Evolutionary conservation across 2,329 filamentous ascomycete species (phyloP), one percentile per base, ranked within the genome.

Genomic region (Aspergillus niger): DNA sequence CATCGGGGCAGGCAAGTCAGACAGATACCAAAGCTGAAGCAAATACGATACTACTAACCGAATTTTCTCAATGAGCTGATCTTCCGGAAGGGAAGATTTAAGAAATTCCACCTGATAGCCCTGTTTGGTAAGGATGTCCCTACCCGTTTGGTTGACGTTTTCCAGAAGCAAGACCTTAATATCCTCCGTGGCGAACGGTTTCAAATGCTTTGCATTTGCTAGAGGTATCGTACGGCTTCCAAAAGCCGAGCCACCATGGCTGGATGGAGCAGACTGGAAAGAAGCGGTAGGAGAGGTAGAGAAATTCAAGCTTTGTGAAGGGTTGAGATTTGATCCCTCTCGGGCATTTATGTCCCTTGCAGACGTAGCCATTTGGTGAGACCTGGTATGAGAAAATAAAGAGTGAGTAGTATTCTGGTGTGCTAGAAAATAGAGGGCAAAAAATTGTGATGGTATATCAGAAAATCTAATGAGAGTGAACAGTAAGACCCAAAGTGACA

Each of bases 21-120:
- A 20, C 47, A 43, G 61, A 60, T 57, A 20, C 41, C 8, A 5
- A 26, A 49, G 53, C 15, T 13, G n/a, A 22, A 30, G 38, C 22
- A 38, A n/a, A 58, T 47, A 55, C 55, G 54, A 20, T 38, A 22
- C 17, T 51, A 67, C 86, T 74, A 74, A 94, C 91, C 88, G 86
- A 74, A 99, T 99, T 85, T 97, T 99, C 81, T 96, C 89, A 75
- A 99, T 96, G 70, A 99, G 86, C 80, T 98, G 85, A 69, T 95
- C 92, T 76, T 99, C 95, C 0, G 92, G 89, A 59, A 99, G 81
- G 36, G 93, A 97, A 65, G 87, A 89, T 82, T 97, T 99, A 66
- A 94, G 80, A 53, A 88, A 86, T 79, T 99, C 95, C 36, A 99
- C 95, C 79, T 99, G 95, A 77, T 99, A 99, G 61, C 95, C 95